Conservation (phyloP, 2,329 filamentous ascomycete genomes). For the Bipolaris cookei region DNA sequence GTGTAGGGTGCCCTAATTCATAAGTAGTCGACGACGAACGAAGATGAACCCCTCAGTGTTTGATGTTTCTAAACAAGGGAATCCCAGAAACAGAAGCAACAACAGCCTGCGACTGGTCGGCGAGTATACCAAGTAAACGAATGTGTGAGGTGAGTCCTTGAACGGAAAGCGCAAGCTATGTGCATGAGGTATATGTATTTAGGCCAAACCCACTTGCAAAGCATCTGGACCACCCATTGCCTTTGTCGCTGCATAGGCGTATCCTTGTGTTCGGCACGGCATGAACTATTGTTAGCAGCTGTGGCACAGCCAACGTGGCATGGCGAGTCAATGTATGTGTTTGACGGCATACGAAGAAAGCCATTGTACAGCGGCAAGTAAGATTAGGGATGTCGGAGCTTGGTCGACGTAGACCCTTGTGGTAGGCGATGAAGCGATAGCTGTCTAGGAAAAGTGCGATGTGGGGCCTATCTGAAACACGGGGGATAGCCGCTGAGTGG, state of each 20-base stretch:
- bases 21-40: slow-evolving; percentile 5
- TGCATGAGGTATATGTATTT: slow-evolving; percentile 13
- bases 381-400: slow-evolving; percentile 19
- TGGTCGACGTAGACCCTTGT: slow-evolving; percentile 39
- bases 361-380: slow-evolving; percentile 19
- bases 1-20: slow-evolving; percentile 2
- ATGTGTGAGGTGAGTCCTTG: slow-evolving; percentile 18
- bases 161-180: background rate
- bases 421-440: slow-evolving; percentile 21
- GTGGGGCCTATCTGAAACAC: slow-evolving; percentile 33
- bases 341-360: slow-evolving; percentile 17
- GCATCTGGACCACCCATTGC: slow-evolving; percentile 22
- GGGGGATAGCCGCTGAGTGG: slow-evolving; percentile 10
- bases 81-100: slow-evolving; percentile 23
- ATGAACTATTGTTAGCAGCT: slow-evolving; percentile 15
- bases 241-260: slow-evolving; percentile 9
- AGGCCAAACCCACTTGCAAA: slow-evolving; percentile 23
- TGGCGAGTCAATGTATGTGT: slow-evolving; percentile 16
- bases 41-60: slow-evolving; percentile 21
- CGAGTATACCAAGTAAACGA: slow-evolving; percentile 19
- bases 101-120: slow-evolving; percentile 16
- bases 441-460: slow-evolving; percentile 22
- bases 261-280: slow-evolving; percentile 6
- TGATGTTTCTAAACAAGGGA: slow-evolving; percentile 26
- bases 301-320: slow-evolving; percentile 31